These are phyloP conservation scores for Ascochyta viciae-villosae DNA, from an alignment of 2,329 filamentous ascomycete species.

Conservation along the genomic window DNA sequence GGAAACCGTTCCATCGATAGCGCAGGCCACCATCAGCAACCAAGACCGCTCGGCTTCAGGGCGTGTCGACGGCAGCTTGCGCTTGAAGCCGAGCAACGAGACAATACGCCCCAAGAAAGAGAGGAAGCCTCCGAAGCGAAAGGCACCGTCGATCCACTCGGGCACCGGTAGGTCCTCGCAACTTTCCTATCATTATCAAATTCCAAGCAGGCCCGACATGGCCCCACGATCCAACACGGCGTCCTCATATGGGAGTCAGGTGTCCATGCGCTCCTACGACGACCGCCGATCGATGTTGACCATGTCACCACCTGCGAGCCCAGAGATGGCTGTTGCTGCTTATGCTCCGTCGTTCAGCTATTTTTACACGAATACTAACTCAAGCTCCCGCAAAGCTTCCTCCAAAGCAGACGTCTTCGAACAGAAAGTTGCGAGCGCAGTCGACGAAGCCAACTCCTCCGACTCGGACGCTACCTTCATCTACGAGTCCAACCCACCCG, in stretches of 20 bases:
- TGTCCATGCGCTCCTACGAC: constrained; percentile 42
- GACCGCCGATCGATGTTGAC: constrained; percentile 35
- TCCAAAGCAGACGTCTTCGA: constrained; percentile 99
- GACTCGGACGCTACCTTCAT: constrained; percentile 99
- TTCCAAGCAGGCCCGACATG: constrained; percentile 34
- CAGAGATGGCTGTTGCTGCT: constrained; percentile 35
- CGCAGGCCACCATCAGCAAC: constrained; percentile 75
- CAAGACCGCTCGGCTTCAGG: constrained; percentile 65
- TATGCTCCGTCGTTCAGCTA: constrained; percentile 39
- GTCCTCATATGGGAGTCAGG: constrained; percentile 40
- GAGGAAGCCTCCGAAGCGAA: constrained; percentile 79
- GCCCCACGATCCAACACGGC: constrained; percentile 35
- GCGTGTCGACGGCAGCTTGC: constrained; percentile 75
- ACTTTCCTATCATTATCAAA: constrained; percentile 44
- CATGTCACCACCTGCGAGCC: constrained; percentile 35
- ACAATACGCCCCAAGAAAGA: constrained; percentile 95
- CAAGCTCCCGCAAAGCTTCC: constrained; percentile 66
- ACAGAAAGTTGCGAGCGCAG: constrained; percentile 92
- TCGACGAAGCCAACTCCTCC: constrained; percentile 94
- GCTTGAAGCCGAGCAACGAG: constrained; percentile 89
- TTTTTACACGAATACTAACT: constrained; percentile 48
- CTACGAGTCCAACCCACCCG: constrained; percentile 92
- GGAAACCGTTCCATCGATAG: constrained; percentile 90
- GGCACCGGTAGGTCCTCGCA: constrained; percentile 71
- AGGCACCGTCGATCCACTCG: constrained; percentile 73